Evolutionary conservation across 2,329 filamentous ascomycete genomes (phyloP), one percentile per base, ranked within the genome.

Genomic region (Aspergillus novofumigatus): DNA sequence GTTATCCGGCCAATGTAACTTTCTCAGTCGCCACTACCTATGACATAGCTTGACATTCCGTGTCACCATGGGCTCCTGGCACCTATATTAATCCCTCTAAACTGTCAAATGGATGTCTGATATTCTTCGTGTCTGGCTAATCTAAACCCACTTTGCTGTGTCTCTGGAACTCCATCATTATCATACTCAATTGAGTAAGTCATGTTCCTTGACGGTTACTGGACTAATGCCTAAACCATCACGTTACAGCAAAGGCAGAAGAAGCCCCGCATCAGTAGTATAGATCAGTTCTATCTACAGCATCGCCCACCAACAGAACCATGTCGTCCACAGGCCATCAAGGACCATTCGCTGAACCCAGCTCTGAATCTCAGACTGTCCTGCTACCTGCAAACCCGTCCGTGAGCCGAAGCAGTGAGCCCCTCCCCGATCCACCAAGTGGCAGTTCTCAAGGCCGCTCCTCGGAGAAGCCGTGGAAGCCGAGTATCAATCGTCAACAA

Each of bases 381-480:
- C 25, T 57, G 25, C 52, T 58, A 7, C 60, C 62, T 21, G 48
- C 47, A 10, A 51, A 51, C 3, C 26, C 25, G 20, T 29, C 29
- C 20, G 52, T n/a, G 23, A 44, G 25, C 14, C 26, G 11, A 17
- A 35, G 21, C 25, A 38, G 28, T 21, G n/a, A 53, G n/a, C 28
- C 44, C 20, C 47, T 45, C 41, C 41, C 52, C n/a, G 44, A n/a
- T 17, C 21, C 48, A 41, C 41, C 52, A 1, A 21, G 21, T 41
- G 14, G 25, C 17, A 52, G 42, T 25, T 26, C 50, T 57, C 11
- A 28, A 26, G 14, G 45, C 4, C 23, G 21, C n/a, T 25, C 48
- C 54, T n/a, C n/a, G 14, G 49, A 58, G 38, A 58, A 71, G 54
- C 51, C 55, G 1, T 74, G 72, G 71, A 65, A 64, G 47, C 72